A percentile compares a stretch with the other conserved stretches of the same genome.
phyloP scores from a whole-genome alignment of 1,284 basidiomycete species.

The Papiliotrema nemorosa region DNA sequence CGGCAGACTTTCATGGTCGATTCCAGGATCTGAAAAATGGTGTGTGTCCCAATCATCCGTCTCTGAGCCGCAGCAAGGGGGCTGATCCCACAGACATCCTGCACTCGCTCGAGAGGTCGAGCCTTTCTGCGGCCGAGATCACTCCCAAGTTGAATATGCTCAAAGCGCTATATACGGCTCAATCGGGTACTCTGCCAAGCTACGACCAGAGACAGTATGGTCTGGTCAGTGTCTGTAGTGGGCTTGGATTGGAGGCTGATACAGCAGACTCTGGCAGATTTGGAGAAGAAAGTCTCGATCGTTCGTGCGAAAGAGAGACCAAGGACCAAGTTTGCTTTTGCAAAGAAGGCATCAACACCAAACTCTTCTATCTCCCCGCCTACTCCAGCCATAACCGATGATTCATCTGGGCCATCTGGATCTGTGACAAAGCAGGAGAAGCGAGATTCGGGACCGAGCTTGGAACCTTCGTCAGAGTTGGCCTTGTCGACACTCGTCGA shows the following conservation, averaged over 20 bases:
- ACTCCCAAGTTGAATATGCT: background rate
- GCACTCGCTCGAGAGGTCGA: background rate
- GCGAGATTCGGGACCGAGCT: too few species aligned
- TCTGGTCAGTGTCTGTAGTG: conserved; percentile 52
- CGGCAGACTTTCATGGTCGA: too few species aligned
- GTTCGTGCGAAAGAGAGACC: conserved; percentile 53
- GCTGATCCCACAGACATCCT: background rate
- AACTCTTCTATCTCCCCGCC: background rate
- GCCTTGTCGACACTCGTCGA: too few species aligned
- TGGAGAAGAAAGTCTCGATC: conserved; percentile 58
- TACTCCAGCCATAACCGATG: background rate
- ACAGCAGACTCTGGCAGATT: conserved; percentile 59
- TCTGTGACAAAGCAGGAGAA: too few species aligned
- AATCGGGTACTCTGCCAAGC: conserved; percentile 53
- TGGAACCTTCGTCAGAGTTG: too few species aligned
- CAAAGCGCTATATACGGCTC: background rate
- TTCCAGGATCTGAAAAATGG: background rate
- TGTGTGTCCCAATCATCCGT: too few species aligned
- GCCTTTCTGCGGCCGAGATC: background rate
- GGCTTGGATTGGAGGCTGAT: background rate
- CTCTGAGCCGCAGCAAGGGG: too few species aligned
- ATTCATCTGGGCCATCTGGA: too few species aligned
- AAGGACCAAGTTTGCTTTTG: conserved; percentile 68
- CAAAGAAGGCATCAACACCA: conserved; percentile 51
- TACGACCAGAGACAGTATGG: conserved; percentile 72